Evolutionary conservation across 768 basidiomycete species (phyloP).

Genomic region (Amanita pseudoporphyria): DNA sequence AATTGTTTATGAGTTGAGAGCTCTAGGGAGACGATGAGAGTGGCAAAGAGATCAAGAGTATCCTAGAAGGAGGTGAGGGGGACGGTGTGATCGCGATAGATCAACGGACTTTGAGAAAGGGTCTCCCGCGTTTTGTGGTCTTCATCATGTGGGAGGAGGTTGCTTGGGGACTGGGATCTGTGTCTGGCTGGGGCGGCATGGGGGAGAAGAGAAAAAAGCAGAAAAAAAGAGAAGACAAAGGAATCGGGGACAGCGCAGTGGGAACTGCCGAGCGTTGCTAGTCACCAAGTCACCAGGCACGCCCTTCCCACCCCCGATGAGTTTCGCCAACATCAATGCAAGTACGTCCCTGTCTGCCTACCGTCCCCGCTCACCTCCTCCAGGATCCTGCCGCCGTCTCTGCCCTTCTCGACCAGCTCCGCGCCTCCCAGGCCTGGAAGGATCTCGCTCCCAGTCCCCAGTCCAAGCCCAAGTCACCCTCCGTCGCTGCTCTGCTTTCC

Average conservation of each 20-base stretch:
- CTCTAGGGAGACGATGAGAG: constrained; percentile 88
- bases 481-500: constrained; percentile 57
- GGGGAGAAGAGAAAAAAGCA: constrained; percentile 32
- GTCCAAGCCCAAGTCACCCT: no score
- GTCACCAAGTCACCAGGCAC: constrained; percentile 20
- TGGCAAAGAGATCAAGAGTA: constrained; percentile 96
- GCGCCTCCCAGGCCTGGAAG: constrained; percentile 63
- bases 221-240: constrained; percentile 34
- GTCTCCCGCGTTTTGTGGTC: constrained; percentile 91
- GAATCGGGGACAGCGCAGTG: constrained; percentile 23
- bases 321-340: constrained; percentile 53
- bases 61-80: constrained; percentile 44
- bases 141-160: constrained; percentile 96
- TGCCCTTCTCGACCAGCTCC: constrained; percentile 62
- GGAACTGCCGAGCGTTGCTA: constrained; percentile 33
- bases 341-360: constrained; percentile 6
- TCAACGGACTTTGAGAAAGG: constrained; percentile 72
- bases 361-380: constrained; percentile 3
- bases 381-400: constrained; percentile 62
- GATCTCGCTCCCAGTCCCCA: constrained; percentile 19
- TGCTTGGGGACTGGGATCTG: constrained; percentile 40
- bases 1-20: constrained; percentile 88
- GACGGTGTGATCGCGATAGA: constrained; percentile 6
- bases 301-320: constrained; percentile 32
- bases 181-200: constrained; percentile 22